Base-by-base conservation (phyloP, 2,329 filamentous ascomycete genomes). In the Graphium sp. region DNA sequence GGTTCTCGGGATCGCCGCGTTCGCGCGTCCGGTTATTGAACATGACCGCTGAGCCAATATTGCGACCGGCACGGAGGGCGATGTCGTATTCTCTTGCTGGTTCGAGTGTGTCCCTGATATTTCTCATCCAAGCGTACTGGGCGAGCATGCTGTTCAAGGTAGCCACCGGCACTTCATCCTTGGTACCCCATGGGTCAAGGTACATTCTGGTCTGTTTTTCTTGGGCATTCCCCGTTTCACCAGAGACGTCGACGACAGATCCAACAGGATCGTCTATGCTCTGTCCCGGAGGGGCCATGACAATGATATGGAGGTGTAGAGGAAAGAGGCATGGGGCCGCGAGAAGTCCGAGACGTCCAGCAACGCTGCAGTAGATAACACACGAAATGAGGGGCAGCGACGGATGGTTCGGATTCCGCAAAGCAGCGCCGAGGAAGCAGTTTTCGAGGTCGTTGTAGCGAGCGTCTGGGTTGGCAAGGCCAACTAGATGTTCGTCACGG, bases 301-400 rank as follows among this genome's bases (percentile, higher is more conserved):
- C 70, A 29, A 91, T 72, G 12, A 73, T 79, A 44, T 92, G 77
- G 10, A 93, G 81, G 45, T 94, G 84, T 37, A 72, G 79, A 4
- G 87, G 83, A 42, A 87, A 80, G 24, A 77, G 74, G 39, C 80
- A 87, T 30, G 80, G 83, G 19, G 72, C 69, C 1, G 85, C 82
- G 39, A 76, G 65, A 26, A 98, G 50, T 2, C 77, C 79, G 9
- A 94, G 47, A 21, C 78, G 66, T 31, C 68, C 62, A 1, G 83
- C 85, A 11, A 95, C 49, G 32, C 73, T 74, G 43, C 79, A 89
- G 51, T 77, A 98, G 36, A 95, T 92, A 34, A 76, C 77, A 31
- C 77, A 77, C 2, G 83, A 89, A 35, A 94, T 77, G 28, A 94
- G 62, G 2, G 87, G 89, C 7, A 94, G 61, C 2, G 84, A 87